Base-by-base conservation (phyloP, 768 basidiomycete genomes). In the Pleurotus giganteus region DNA sequence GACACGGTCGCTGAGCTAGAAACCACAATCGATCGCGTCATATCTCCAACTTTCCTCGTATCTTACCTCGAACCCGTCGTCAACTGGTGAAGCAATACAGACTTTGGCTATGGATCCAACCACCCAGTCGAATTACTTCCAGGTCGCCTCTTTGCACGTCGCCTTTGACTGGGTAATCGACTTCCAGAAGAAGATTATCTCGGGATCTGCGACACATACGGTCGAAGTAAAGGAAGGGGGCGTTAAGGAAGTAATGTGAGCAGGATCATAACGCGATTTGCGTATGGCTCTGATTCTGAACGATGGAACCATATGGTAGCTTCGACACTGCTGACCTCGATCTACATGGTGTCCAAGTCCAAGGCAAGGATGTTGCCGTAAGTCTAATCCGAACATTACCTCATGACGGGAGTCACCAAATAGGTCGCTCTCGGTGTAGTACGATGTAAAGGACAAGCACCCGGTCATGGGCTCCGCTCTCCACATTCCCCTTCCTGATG, bases 101-200 rank as follows among this genome's bases (percentile, higher is more conserved):
- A 21, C 11, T 26, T 15, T 17, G 27, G 65, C 63, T 64, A 26
- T 58, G 28, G 88, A 91, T 64, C 86, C 85, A 17, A 84, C 90
- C 0, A 87, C 88, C 0, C 88, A 93, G 63, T 81, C 91, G 21
- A 97, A 97, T 72, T 92, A 90, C 68, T 67, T 71, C 4, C 71
- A 86, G 44, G 78, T 94, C 59, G 68, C 74, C 2, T 85, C 89
- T 1, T 76, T 81, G 32, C 83, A 91, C 65, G 71, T 94, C 13
- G 70, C 79, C 19, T 82, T 97, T 47, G 79, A 89, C 59, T 96
- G 93, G 94, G 71, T 62, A 0, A 71, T 97, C 58, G 85, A 97
- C 70, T 97, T 93, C 66, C 61, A 74, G 0, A 65, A 74, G 2
- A 69, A 85, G 61, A 70, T 77, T 47, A 74, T 96, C 57, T 66